Percentiles rank a stretch among this genome's conserved stretches.
Evolutionary conservation across 2,329 filamentous ascomycete species (phyloP).

Genomic region (Aureobasidium leucospermi): DNA sequence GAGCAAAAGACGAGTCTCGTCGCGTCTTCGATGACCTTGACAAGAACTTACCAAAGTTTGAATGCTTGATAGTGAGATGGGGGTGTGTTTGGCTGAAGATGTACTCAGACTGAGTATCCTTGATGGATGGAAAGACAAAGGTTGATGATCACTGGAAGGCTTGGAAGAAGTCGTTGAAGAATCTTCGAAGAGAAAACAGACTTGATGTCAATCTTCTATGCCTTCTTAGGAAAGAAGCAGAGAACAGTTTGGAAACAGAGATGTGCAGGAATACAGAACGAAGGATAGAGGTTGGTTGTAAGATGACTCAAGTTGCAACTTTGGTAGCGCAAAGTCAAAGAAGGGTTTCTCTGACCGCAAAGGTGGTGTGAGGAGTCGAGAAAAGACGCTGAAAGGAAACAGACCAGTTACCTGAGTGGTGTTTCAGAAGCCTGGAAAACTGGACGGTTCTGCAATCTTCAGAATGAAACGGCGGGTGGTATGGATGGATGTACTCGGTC

Average conservation of each 20-base stretch:
- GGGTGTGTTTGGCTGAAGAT: neutral
- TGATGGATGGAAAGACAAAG: neutral
- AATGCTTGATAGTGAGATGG: neutral
- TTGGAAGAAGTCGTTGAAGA: conserved; percentile 10
- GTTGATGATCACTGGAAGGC: neutral
- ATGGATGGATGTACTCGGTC: neutral
- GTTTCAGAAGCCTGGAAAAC: neutral
- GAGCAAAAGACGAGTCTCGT: neutral
- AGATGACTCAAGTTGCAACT: conserved; percentile 4
- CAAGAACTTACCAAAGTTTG: neutral
- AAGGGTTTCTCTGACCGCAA: neutral
- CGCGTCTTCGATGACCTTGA: neutral
- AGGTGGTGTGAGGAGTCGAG: neutral
- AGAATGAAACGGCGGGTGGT: too few species aligned
- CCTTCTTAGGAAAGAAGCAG: neutral
- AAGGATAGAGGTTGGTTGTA: neutral
- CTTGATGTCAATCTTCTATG: neutral
- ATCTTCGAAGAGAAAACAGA: neutral
- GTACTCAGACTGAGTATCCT: neutral
- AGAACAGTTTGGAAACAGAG: neutral
- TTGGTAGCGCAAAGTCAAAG: conserved; percentile 5
- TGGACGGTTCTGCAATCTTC: too few species aligned
- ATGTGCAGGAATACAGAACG: neutral
- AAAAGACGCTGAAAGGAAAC: neutral
- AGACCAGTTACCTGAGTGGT: neutral